phyloP scores from a whole-genome alignment of 2,329 filamentous ascomycete genomes.

The Phyllachora maydis region DNA sequence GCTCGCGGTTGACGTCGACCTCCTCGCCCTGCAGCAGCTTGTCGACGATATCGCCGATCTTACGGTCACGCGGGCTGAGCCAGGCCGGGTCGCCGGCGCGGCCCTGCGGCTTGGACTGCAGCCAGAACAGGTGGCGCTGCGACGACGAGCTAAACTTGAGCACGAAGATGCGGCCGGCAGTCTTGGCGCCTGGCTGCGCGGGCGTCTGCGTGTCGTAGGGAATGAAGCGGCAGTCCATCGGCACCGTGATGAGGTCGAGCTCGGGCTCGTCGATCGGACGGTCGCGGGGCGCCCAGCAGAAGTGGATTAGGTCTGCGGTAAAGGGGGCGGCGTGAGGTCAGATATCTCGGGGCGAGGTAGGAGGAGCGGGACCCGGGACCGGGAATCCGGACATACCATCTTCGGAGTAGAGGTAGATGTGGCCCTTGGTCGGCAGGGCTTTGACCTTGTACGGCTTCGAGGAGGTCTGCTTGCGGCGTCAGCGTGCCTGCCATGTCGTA shows the following conservation, averaged over 20 bases:
- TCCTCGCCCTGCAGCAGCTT: conserved; percentile 73
- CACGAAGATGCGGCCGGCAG: conserved; percentile 77
- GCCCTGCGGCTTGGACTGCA: conserved; percentile 75
- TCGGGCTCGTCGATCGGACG: conserved; percentile 52
- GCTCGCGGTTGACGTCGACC: conserved; percentile 54
- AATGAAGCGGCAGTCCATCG: conserved; percentile 67
- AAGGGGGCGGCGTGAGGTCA: not conserved
- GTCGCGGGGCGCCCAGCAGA: conserved; percentile 83
- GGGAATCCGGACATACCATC: conserved; percentile 50
- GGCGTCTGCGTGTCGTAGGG: conserved; percentile 48
- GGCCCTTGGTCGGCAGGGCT: conserved; percentile 54
- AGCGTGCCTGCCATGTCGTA: conserved; percentile 2
- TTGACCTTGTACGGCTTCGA: conserved; percentile 50
- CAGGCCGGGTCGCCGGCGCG: conserved; percentile 47
- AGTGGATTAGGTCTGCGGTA: conserved; percentile 67
- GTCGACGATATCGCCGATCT: conserved; percentile 77
- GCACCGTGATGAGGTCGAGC: conserved; percentile 85
- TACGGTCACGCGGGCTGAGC: conserved; percentile 71
- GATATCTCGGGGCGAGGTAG: not conserved
- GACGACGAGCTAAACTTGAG: conserved; percentile 90
- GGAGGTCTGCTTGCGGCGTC: conserved; percentile 18
- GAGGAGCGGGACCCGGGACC: no score
- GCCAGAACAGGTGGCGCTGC: conserved; percentile 84
- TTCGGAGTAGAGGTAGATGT: conserved; percentile 81
- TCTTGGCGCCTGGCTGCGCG: conserved; percentile 37